Base-by-base conservation (phyloP, 2,329 filamentous ascomycete species). In the Cercospora zeae-maydis region DNA sequence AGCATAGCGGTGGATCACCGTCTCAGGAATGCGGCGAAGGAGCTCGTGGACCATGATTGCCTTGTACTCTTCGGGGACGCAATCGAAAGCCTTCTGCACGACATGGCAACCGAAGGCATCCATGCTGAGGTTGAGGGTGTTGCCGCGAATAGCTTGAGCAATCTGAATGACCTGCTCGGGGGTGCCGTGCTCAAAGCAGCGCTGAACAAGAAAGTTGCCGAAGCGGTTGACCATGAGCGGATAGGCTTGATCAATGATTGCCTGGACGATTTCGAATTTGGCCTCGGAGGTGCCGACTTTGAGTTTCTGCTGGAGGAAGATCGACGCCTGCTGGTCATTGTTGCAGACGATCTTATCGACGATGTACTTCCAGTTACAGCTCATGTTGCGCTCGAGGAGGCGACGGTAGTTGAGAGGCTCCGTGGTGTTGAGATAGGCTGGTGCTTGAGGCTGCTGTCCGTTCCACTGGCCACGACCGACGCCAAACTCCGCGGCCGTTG, bases 281-380 rank as follows among this genome's bases (percentile, higher is more conserved):
- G 98, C 95, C 73, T 98, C 93, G 0, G 88, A 84, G 3, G 93
- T 97, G 63, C 93, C 93, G 66, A 97, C 90, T 80, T 99, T 99
- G 70, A 99, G 89, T 81, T 99, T 99, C 79, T 99, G 95, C 77
- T 99, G 95, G 49, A 99, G 82, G 78, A 99, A 99, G 72, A 99
- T 98, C 1, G 95, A 99, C 9, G 96, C 95, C 78, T 99, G 95
- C 78, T 99, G 95, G 74, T 99, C 95, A 76, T 99, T 98, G 80
- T 93, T 97, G 85, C 92, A 96, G 69, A 99, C 93, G 75, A 99
- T 99, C 82, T 98, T 98, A 81, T 99, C 93, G 60, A 99, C 95
- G 71, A 99, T 97, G 76, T 96, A 97, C 79, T 95, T 96, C 95
- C 93, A 99, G 80, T 99, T 96, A 79, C 93, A 98, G 73, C 91